Conservation (phyloP, 2,329 filamentous ascomycete species). For the Aaosphaeria pasadenensis region DNA sequence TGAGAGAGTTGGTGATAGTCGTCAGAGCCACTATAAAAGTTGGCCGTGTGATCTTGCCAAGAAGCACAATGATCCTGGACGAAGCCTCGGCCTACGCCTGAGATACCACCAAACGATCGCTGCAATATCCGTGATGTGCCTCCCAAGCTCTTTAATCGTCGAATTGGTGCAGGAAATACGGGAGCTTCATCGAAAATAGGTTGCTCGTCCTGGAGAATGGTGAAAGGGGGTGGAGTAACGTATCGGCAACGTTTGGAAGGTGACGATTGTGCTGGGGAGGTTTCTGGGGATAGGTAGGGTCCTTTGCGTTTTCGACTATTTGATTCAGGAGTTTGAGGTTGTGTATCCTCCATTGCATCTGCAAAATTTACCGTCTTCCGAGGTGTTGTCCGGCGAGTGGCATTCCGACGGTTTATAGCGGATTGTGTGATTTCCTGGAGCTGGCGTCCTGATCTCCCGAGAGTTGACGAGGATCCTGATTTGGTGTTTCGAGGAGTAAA, state of each 20-base stretch:
- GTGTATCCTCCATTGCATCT: slow-evolving; percentile 23
- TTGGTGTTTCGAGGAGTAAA: slow-evolving; percentile 45
- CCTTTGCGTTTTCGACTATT: slow-evolving; percentile 35
- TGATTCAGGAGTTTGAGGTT: slow-evolving; percentile 29
- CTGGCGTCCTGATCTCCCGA: slow-evolving; percentile 43
- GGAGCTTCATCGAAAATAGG: slow-evolving; percentile 20
- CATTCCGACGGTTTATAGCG: slow-evolving; percentile 40
- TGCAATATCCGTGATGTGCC: slow-evolving; percentile 39
- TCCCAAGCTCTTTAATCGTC: slow-evolving; percentile 34
- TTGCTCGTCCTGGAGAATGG: slow-evolving; percentile 28
- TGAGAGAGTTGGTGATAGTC: slow-evolving; percentile 52
- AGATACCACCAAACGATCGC: slow-evolving; percentile 45
- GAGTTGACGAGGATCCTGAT: slow-evolving; percentile 23
- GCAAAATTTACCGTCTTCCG: slow-evolving; percentile 40
- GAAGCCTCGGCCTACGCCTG: slow-evolving; percentile 39
- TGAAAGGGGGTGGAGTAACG: slow-evolving; percentile 25
- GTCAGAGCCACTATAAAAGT: slow-evolving; percentile 57
- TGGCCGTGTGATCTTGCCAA: slow-evolving; percentile 58
- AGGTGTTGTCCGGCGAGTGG: slow-evolving; percentile 25
- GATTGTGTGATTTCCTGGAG: slow-evolving; percentile 50
- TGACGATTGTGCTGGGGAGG: slow-evolving; percentile 40
- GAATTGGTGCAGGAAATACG: slow-evolving; percentile 32
- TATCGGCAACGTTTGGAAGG: slow-evolving; percentile 38
- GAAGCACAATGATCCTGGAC: slow-evolving; percentile 43
- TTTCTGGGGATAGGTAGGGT: slow-evolving; percentile 39